phyloP scores from a whole-genome alignment of 768 basidiomycete species.

The Boletellus ananas region DNA sequence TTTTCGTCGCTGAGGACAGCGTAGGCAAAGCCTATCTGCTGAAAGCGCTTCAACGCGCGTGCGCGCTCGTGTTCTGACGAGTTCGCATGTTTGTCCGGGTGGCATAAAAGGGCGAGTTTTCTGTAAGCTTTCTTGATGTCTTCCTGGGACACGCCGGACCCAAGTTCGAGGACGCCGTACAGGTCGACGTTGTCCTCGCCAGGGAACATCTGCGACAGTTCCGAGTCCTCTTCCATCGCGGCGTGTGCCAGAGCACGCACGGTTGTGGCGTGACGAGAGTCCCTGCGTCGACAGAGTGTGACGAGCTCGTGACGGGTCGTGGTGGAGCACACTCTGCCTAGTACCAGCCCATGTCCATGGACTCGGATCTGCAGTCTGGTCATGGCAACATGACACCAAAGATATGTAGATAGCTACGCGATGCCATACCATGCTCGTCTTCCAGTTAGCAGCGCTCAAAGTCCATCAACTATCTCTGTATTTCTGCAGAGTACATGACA shows the following conservation, averaged over 20 bases:
- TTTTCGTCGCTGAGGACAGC: conserved; percentile 79
- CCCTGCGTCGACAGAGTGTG: too few relatives aligned
- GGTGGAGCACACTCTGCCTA: too few relatives aligned
- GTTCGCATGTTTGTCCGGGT: conserved; percentile 86
- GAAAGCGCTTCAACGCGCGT: conserved; percentile 75
- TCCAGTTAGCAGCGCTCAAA: conserved; percentile 2
- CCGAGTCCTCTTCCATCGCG: conserved; percentile 69
- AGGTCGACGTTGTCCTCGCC: conserved; percentile 70
- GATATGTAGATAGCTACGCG: too few relatives aligned
- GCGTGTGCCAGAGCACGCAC: neutral
- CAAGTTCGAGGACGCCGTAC: conserved; percentile 67
- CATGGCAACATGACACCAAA: too few relatives aligned
- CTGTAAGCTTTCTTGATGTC: conserved; percentile 85
- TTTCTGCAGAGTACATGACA: neutral
- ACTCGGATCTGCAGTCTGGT: too few relatives aligned
- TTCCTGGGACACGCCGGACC: conserved; percentile 50
- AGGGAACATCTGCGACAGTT: conserved; percentile 69
- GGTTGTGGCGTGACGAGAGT: conserved; percentile 5
- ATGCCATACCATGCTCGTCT: conserved; percentile 1
- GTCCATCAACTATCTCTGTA: conserved; percentile 10
- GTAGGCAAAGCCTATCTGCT: conserved; percentile 94
- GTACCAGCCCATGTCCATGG: too few relatives aligned
- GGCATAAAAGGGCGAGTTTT: conserved; percentile 71
- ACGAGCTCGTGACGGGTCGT: neutral
- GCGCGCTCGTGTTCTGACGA: conserved; percentile 58